Conservation (phyloP, 2,329 filamentous ascomycete species). For the Aspergillus awamori region DNA sequence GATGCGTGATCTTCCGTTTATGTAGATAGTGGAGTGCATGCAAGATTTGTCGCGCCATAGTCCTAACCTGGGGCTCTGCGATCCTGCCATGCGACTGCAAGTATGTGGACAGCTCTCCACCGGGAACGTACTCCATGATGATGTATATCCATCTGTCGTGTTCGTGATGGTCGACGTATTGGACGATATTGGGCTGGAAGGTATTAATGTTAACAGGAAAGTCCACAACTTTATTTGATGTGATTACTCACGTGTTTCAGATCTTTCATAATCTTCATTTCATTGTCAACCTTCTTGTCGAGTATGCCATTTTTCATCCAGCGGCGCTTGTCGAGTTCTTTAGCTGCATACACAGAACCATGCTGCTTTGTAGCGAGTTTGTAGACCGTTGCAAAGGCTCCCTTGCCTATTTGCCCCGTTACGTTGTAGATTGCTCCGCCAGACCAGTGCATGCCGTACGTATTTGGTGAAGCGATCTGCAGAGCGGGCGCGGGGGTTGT, state of each 20-base stretch:
- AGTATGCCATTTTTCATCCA: constrained; percentile 92
- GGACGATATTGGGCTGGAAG: constrained; percentile 77
- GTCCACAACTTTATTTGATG: not conserved
- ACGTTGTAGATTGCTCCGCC: constrained; percentile 85
- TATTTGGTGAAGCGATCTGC: constrained; percentile 42
- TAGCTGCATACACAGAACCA: constrained; percentile 83
- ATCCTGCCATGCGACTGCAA: constrained; percentile 66
- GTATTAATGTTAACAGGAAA: constrained; percentile 15
- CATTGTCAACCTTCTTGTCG: constrained; percentile 91
- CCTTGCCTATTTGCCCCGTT: constrained; percentile 79
- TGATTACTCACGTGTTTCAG: constrained; percentile 71
- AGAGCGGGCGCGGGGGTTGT: constrained; percentile 29
- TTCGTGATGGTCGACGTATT: constrained; percentile 87
- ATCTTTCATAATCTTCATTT: constrained; percentile 92
- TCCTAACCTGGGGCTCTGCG: constrained; percentile 68
- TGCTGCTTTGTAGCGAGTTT: constrained; percentile 84
- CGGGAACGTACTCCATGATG: constrained; percentile 90
- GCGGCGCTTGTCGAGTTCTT: constrained; percentile 88
- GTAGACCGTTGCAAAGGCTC: constrained; percentile 93
- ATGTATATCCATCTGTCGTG: constrained; percentile 83
- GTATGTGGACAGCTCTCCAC: constrained; percentile 79
- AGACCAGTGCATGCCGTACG: constrained; percentile 73
- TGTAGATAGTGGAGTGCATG: constrained; percentile 86
- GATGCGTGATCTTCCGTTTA: constrained; percentile 84
- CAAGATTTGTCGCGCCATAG: constrained; percentile 70